Evolutionary conservation across 345 rosid genomes (phyloP), one percentile per base, ranked within the genome.

Genomic region (Salix udensis): DNA sequence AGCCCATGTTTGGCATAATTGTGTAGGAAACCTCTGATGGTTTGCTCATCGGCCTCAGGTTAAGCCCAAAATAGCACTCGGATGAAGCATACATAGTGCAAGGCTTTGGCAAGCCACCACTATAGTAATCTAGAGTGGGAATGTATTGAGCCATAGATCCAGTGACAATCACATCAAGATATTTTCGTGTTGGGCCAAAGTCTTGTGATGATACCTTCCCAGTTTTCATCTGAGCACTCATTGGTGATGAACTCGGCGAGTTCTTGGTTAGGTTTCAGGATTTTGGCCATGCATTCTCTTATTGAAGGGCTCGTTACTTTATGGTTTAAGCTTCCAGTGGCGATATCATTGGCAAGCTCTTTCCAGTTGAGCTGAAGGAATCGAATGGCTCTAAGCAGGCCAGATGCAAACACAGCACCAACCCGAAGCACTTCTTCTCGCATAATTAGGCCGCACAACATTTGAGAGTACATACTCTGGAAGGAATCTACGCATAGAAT

Each of bases 111-210:
- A 95, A 77, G 13, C 98, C 93, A 0, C 90, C 91, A 16, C 98
- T 91, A 75, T 95, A 95, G 72, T 89, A 93, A 68, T 95, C 94
- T n/a, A 95, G 88, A 0, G 98, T 95, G 0, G 98, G 96, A 19
- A 95, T 95, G 76, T 95, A 95, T 78, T 95, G 98, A 28, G 98
- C 97, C 98, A 95, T 95, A 10, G 98, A 93, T 26, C 98, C 98
- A 0, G 98, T 93, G 1, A 95, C 98, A 10, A 95, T 95, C 50
- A 95, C 98, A 74, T 95, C 98, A 2, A 95, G 83, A 60, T 95
- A 95, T 73, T 89, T 89, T 93, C 0, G 98, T 93, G 72, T 91
- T 89, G 12, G 98, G 98, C 98, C 98, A 95, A 50, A 95, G 88
- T 53, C 92, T 77, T 0, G 90, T 86, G 53, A 95, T 87, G 16